Base-by-base conservation (phyloP, 306 rosid genomes). In the Sesbania bispinosa region DNA sequence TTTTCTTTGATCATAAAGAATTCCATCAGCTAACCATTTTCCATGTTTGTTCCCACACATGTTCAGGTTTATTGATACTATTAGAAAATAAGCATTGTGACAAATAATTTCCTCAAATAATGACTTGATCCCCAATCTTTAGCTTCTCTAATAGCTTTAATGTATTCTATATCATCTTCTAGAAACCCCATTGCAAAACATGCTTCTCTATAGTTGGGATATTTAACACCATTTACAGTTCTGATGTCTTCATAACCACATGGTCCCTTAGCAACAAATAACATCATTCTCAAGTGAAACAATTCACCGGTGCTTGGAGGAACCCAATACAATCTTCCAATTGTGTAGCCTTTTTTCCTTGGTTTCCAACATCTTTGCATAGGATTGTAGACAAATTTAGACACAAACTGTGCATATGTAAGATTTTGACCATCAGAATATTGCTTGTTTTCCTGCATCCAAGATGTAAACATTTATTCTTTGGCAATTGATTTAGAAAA, bases 41-140 rank as follows among this genome's bases (percentile, higher is more conserved):
- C 71, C 42, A 66, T 15, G 71, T 66, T 66, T 66, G 57, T 45
- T 46, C 33, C 58, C 58, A 66, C 43, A 46, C 57, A 46, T 27
- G 5, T 38, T 29, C 53, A 8, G 43, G 71, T 45, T 43, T n/a
- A 46, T 29, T 46, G 11, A 66, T 29, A 9, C 8, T 5, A 46
- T 33, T 45, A 9, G 71, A 66, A 45, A 4, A 29, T 16, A 19
- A 66, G 30, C 43, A 66, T 46, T 7, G 6, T 66, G 7, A 29
- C 24, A 66, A 66, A 66, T 16, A 46, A 27, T 36, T 45, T 45
- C 14, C 71, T 16, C 23, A 66, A 45, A 36, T 4, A 27, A 7
- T 39, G 14, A 38, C 68, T 20, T 38, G 13, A 21, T 20, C 68
- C 68, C 68, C 51, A 62, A 0, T 21, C 51, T 20, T 27, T 66